Conservation (phyloP, 495 filamentous ascomycete species). For the Penicillium steckii region DNA sequence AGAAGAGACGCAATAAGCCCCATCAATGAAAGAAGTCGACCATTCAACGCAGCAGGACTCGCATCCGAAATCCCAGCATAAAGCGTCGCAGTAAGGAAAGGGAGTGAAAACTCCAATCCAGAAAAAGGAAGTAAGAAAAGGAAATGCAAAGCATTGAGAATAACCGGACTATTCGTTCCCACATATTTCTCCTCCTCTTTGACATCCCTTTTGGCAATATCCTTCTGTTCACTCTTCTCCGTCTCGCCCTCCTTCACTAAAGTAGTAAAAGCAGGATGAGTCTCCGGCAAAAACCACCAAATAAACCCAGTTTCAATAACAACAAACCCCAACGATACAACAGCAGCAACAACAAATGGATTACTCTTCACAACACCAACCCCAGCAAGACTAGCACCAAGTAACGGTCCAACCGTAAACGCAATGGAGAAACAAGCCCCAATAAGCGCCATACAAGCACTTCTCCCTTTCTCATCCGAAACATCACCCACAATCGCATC, state of each 20-base stretch:
- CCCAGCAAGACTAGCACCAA: slow-evolving; percentile 80
- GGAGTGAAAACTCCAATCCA: slow-evolving; percentile 90
- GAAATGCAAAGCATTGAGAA: slow-evolving; percentile 88
- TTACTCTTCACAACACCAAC: slow-evolving; percentile 78
- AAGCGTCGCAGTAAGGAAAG: slow-evolving; percentile 95
- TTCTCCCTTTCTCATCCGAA: slow-evolving; percentile 74
- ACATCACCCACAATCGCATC: slow-evolving; percentile 97
- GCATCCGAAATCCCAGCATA: slow-evolving; percentile 52
- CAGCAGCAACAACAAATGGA: slow-evolving; percentile 88
- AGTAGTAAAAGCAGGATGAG: slow-evolving; percentile 57
- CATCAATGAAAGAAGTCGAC: slow-evolving; percentile 87
- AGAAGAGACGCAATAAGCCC: slow-evolving; percentile 88
- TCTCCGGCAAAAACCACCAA: slow-evolving; percentile 87
- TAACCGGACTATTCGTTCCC: slow-evolving; percentile 73
- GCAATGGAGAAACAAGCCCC: slow-evolving; percentile 96
- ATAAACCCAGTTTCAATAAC: slow-evolving; percentile 84
- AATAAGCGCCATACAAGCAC: slow-evolving; percentile 91
- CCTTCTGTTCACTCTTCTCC: not conserved
- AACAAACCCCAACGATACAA: slow-evolving; percentile 78
- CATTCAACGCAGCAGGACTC: slow-evolving; percentile 68
- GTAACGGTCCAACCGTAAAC: slow-evolving; percentile 91
- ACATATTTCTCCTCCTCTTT: slow-evolving; percentile 11
- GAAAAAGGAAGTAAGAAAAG: slow-evolving; percentile 94
- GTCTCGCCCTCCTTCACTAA: slow-evolving; percentile 26
- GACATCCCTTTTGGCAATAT: not conserved